Conservation (phyloP, 768 basidiomycete species). For the Suillus luteus region DNA sequence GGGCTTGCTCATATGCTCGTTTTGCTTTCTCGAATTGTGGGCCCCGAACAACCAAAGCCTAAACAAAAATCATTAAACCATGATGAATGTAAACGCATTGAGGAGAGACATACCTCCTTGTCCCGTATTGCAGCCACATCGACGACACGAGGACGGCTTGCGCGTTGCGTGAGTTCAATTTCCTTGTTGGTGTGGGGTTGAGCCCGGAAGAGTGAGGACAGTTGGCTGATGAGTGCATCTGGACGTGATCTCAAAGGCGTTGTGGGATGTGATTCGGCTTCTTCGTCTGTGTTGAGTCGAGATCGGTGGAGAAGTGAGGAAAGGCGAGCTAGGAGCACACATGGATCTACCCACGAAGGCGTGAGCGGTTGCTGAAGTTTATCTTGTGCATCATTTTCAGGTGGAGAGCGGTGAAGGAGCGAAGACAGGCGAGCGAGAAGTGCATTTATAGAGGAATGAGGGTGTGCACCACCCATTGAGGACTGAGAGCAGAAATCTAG, state of each 20-base stretch:
- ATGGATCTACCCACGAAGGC: neutral
- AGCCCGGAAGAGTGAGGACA: neutral
- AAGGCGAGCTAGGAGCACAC: neutral
- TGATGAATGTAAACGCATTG: too few species aligned
- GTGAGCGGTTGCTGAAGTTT: neutral
- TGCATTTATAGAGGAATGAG: too few species aligned
- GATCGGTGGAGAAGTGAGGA: neutral
- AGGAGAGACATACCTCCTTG: neutral
- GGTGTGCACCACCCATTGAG: too few species aligned
- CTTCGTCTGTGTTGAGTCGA: neutral
- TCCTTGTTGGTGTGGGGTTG: neutral
- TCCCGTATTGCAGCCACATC: neutral
- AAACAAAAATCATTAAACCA: neutral
- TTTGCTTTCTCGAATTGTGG: neutral
- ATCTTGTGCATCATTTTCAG: neutral
- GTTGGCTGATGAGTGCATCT: neutral
- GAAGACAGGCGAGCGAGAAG: neutral
- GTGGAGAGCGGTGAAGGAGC: neutral
- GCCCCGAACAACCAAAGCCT: neutral
- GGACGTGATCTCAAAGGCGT: neutral
- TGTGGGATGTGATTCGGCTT: neutral
- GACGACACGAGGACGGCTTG: neutral
- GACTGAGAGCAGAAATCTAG: too few species aligned
- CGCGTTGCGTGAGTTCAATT: too few species aligned
- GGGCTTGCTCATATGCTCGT: neutral